Conservation (phyloP, 202 grass and related monocot species). For the Setaria italica region DNA sequence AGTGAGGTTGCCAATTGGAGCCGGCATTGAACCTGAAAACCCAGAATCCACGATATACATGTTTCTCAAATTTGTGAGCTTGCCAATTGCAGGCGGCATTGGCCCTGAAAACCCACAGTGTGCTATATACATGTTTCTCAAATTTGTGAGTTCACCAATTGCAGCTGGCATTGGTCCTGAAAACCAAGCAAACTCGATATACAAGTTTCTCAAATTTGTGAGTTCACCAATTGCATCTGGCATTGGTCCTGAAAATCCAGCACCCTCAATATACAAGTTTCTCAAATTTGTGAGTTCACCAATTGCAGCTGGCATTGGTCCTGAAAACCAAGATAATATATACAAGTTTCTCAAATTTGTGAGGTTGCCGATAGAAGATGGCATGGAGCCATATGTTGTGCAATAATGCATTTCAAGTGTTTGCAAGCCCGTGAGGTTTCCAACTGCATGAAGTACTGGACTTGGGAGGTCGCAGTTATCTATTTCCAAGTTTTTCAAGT, state of each 20-base stretch:
- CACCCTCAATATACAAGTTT: too few relatives aligned
- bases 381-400: background rate
- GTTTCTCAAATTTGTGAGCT: conserved; percentile 2
- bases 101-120: background rate
- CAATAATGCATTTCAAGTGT: background rate
- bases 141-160: too few relatives aligned
- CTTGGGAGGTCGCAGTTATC: background rate
- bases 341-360: background rate
- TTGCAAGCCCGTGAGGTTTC: background rate
- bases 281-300: too few relatives aligned
- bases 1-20: conserved; percentile 17
- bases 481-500: background rate
- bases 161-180: too few relatives aligned
- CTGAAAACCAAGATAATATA: too few relatives aligned
- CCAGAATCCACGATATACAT: background rate
- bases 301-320: too few relatives aligned
- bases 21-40: background rate
- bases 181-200: too few relatives aligned
- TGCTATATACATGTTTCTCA: background rate
- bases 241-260: too few relatives aligned
- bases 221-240: too few relatives aligned
- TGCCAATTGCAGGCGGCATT: background rate
- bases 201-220: too few relatives aligned
- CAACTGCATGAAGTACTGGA: background rate
- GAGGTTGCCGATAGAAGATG: conserved; percentile 21